A percentile compares a stretch with the other conserved stretches of the same genome.
These are phyloP conservation scores for Scedosporium apiospermum DNA, from an alignment of 2,329 filamentous ascomycete genomes.

Conservation along the genomic window DNA sequence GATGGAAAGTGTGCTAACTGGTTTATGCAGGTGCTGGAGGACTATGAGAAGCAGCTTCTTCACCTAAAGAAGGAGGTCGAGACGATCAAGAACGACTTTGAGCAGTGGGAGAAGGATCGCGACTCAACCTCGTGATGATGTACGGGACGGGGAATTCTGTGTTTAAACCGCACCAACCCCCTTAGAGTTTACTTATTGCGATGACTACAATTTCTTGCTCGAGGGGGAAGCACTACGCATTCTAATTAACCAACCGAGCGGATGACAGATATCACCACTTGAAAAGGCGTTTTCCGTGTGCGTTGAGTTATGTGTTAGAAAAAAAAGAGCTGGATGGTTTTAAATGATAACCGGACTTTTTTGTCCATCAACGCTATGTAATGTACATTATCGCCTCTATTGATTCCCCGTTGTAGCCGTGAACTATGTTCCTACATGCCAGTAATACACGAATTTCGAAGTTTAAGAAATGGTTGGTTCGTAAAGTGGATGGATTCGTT, in stretches of 20 bases:
- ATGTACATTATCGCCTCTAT: not conserved
- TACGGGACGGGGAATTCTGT: too few species aligned
- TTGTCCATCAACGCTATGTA: not conserved
- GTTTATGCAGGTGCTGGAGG: slow-evolving; percentile 55
- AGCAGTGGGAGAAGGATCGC: slow-evolving; percentile 44
- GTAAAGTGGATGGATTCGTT: not conserved
- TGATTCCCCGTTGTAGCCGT: not conserved
- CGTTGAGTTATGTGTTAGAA: not conserved
- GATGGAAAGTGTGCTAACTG: slow-evolving; percentile 10
- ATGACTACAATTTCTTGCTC: too few species aligned
- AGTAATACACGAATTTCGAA: not conserved
- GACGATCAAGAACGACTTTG: slow-evolving; percentile 47
- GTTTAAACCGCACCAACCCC: too few species aligned
- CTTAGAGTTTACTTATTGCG: too few species aligned
- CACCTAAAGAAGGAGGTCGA: slow-evolving; percentile 67
- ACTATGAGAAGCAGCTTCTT: slow-evolving; percentile 71
- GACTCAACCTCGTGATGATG: slow-evolving; percentile 2
- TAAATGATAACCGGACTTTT: not conserved
- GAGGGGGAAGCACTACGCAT: too few species aligned
- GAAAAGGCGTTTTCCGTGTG: too few species aligned
- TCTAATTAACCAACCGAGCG: too few species aligned
- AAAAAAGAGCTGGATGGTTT: not conserved
- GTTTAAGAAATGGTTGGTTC: not conserved
- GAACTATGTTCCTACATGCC: slow-evolving; percentile 1
- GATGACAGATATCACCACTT: too few species aligned